Conservation (phyloP, 2,329 filamentous ascomycete genomes). For the Ophiostoma sp. region DNA sequence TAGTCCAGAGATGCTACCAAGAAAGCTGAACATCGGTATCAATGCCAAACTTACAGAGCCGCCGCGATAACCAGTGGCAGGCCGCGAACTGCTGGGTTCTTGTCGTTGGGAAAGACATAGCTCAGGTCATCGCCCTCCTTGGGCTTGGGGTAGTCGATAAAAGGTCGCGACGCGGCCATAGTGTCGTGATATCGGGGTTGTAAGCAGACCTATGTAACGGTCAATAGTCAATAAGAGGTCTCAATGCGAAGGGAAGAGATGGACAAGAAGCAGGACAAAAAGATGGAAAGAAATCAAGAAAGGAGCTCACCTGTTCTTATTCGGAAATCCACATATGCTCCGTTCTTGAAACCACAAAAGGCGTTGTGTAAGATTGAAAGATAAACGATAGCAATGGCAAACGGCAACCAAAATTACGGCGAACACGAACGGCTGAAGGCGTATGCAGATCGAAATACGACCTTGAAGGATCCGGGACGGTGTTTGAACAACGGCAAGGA, state of each 20-base stretch:
- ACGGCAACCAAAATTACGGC: no score
- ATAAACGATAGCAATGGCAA: background rate
- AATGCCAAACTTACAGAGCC: constrained; percentile 32
- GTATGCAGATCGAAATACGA: background rate
- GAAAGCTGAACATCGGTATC: no score
- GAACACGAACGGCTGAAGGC: background rate
- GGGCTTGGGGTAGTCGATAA: constrained; percentile 48
- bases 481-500: background rate
- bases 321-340: background rate
- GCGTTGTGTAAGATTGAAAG: background rate
- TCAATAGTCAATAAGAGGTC: background rate
- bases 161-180: constrained; percentile 32
- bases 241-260: background rate
- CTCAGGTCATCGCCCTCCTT: constrained; percentile 40
- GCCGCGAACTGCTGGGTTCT: constrained; percentile 72
- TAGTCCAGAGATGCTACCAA: background rate
- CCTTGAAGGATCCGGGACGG: background rate
- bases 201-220: background rate
- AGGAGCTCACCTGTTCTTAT: background rate
- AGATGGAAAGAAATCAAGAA: background rate
- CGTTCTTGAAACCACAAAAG: background rate
- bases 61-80: constrained; percentile 58
- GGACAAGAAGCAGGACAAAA: background rate
- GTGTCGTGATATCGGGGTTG: background rate
- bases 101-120: constrained; percentile 44